Conservation (phyloP, 495 filamentous ascomycete genomes). For the Hypoxylon lienhwacheense region DNA sequence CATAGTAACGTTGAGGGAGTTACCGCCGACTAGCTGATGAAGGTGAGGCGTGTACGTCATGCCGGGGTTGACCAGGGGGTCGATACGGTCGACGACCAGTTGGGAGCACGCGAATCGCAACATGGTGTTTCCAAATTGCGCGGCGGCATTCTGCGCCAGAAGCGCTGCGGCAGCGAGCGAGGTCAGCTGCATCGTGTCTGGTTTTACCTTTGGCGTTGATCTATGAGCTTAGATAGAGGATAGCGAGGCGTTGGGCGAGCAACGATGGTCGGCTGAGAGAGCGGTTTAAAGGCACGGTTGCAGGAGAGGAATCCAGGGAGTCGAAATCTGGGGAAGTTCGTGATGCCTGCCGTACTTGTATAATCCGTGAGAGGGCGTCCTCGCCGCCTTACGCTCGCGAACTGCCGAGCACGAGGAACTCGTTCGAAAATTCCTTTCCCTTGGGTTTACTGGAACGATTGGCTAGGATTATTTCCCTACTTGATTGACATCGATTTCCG, state of each 20-base stretch:
- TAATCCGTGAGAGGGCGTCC: constrained; percentile 15
- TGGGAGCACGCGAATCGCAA: constrained; percentile 61
- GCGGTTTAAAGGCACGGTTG: constrained; percentile 12
- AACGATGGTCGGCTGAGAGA: constrained; percentile 7
- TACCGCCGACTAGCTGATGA: constrained; percentile 59
- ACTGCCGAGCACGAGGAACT: constrained; percentile 51
- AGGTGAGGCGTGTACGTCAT: constrained; percentile 54
- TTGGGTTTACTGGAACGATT: constrained; percentile 47
- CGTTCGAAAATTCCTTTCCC: constrained; percentile 41
- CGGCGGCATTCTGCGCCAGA: constrained; percentile 50
- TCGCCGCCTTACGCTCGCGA: constrained; percentile 36
- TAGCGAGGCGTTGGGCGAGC: constrained; percentile 9
- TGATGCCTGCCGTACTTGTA: constrained; percentile 35
- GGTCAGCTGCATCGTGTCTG: constrained; percentile 55
- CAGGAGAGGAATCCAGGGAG: constrained; percentile 32
- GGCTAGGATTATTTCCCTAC: constrained; percentile 34
- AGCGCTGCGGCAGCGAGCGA: constrained; percentile 51
- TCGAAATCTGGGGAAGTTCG: constrained; percentile 26
- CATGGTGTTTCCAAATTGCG: constrained; percentile 51
- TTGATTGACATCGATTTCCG: constrained; percentile 46
- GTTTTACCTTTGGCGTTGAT: constrained; percentile 20
- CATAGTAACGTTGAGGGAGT: constrained; percentile 73
- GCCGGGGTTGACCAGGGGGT: constrained; percentile 56
- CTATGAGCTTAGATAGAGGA: constrained; percentile 3
- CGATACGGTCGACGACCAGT: constrained; percentile 57